phyloP scores from a whole-genome alignment of 768 basidiomycete species.

The Suillus alpinus region DNA sequence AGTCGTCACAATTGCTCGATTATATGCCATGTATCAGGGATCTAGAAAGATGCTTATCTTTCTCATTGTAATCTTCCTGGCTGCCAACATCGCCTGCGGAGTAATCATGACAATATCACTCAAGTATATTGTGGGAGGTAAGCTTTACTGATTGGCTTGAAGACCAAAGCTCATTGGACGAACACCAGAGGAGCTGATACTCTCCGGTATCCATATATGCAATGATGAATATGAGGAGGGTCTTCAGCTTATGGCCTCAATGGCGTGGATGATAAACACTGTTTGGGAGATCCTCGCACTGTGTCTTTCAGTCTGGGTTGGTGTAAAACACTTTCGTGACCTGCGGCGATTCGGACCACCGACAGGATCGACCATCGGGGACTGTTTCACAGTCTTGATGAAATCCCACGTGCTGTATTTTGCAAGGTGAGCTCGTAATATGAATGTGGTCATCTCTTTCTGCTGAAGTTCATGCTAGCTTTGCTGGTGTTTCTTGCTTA shows the following conservation, averaged over 20 bases:
- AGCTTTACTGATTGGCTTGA: neutral
- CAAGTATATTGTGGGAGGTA: accelerated
- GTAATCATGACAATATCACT: neutral
- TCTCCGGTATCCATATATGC: neutral
- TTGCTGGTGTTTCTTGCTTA: neutral
- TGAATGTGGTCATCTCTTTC: neutral
- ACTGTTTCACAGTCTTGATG: no score
- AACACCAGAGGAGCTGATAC: neutral
- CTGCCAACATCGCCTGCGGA: neutral
- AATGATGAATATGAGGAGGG: no score
- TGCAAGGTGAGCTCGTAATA: neutral
- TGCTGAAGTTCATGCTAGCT: neutral
- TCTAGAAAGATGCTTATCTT: no score
- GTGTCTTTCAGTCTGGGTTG: no score
- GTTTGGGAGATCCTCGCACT: no score
- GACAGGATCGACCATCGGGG: no score
- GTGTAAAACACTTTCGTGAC: no score
- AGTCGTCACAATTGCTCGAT: no score
- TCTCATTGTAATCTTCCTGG: neutral
- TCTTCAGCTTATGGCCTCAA: no score
- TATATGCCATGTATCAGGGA: no score
- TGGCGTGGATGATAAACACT: no score
- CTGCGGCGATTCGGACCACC: no score
- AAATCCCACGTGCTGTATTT: neutral
- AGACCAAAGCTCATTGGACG: neutral